Percentiles rank a stretch among this genome's conserved stretches.
phyloP scores from a whole-genome alignment of 345 rosid genomes.

The Pistacia vera region DNA sequence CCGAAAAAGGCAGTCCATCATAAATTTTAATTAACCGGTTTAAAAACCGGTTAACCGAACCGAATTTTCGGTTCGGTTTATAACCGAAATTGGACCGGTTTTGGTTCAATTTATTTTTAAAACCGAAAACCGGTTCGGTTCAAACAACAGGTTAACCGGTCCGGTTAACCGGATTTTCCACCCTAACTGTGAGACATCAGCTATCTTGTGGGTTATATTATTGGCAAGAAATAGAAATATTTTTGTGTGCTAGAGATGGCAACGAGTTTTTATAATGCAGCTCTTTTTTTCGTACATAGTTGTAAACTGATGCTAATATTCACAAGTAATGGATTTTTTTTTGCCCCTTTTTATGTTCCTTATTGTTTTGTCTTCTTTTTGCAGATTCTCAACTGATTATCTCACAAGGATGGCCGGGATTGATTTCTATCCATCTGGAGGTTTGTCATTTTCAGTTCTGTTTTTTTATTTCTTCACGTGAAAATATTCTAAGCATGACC shows the following conservation, averaged over 20 bases:
- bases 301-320: not conserved
- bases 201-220: not conserved
- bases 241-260: not conserved
- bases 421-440: slow-evolving; percentile 70
- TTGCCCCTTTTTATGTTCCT: slow-evolving; percentile 13
- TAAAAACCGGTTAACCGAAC: too few species aligned
- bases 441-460: slow-evolving; percentile 34
- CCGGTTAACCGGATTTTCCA: too few species aligned
- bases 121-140: too few species aligned
- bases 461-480: not conserved
- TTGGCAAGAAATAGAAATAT: not conserved
- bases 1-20: too few species aligned
- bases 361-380: slow-evolving; percentile 12
- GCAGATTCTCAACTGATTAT: slow-evolving; percentile 64
- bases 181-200: not conserved
- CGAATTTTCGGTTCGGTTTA: too few species aligned
- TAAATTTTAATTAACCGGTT: too few species aligned
- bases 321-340: not conserved
- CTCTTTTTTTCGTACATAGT: not conserved
- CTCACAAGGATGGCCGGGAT: slow-evolving; percentile 78
- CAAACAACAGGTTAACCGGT: too few species aligned
- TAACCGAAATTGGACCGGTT: too few species aligned
- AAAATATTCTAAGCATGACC: slow-evolving; percentile 3
- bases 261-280: not conserved
- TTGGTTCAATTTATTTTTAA: too few species aligned